Percentiles rank a stretch among this genome's conserved stretches.
Evolutionary conservation across 1,284 basidiomycete species (phyloP).

Genomic region (Schizopora paradoxa): DNA sequence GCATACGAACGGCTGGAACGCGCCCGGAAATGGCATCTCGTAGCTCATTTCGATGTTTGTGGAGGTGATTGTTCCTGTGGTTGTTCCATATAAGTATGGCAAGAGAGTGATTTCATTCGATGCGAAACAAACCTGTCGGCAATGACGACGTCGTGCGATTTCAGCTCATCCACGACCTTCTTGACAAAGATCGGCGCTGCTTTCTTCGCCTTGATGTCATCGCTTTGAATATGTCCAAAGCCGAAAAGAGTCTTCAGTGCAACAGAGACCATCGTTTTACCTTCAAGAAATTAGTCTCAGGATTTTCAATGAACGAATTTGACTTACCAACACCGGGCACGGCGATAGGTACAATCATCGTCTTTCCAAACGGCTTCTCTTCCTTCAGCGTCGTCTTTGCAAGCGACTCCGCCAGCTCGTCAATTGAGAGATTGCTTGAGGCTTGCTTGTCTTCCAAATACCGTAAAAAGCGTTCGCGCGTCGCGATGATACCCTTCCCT

Average conservation of each 20-base stretch:
- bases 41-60: conserved; percentile 69
- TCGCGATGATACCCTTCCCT: conserved; percentile 81
- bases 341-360: conserved; percentile 83
- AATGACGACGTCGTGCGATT: conserved; percentile 71
- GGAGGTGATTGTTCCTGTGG: conserved; percentile 81
- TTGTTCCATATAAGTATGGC: background rate
- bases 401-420: conserved; percentile 20
- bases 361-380: conserved; percentile 59
- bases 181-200: conserved; percentile 72
- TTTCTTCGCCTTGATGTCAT: conserved; percentile 83
- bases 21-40: conserved; percentile 44
- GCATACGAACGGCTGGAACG: conserved; percentile 54
- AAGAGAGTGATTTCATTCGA: background rate
- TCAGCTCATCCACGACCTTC: conserved; percentile 64
- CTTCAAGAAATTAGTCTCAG: conserved; percentile 33
- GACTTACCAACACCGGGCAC: conserved; percentile 86
- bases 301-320: background rate
- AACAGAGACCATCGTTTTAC: conserved; percentile 85
- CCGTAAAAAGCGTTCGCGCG: conserved; percentile 73
- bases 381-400: conserved; percentile 20
- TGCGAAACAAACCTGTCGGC: conserved; percentile 71
- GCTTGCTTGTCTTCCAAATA: conserved; percentile 56
- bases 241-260: conserved; percentile 76
- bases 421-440: too few relatives aligned
- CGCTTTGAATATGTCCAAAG: conserved; percentile 88